phyloP scores from a whole-genome alignment of 1,284 basidiomycete species.

The Gomphus bonarii region DNA sequence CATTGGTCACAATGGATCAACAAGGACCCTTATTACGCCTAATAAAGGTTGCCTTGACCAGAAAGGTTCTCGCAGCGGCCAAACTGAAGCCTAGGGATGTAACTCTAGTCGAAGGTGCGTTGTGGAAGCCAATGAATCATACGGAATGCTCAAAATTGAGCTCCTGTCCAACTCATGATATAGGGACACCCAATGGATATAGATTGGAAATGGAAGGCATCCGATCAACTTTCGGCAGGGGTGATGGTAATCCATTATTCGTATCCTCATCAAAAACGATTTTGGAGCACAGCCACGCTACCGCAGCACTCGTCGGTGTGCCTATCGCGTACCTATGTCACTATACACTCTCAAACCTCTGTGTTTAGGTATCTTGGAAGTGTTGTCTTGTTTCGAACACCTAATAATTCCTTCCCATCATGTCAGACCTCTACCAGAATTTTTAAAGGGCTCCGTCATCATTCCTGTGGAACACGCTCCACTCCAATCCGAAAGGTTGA shows the following conservation, averaged over 20 bases:
- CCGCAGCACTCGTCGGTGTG: constrained; percentile 14
- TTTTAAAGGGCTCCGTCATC: background rate
- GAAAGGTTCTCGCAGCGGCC: background rate
- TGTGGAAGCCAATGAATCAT: background rate
- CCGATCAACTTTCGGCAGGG: constrained; percentile 2
- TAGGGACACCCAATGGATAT: constrained; percentile 14
- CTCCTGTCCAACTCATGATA: constrained; percentile 10
- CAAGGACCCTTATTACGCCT: constrained; percentile 12
- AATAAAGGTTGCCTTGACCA: constrained; percentile 5
- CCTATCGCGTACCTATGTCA: background rate
- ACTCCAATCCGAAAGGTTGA: background rate
- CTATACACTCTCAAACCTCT: background rate
- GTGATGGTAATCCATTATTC: constrained; percentile 6
- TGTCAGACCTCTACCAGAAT: constrained; percentile 3
- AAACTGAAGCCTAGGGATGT: constrained; percentile 1
- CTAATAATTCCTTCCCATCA: constrained; percentile 12
- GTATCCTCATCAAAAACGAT: constrained; percentile 15
- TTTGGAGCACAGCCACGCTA: constrained; percentile 14
- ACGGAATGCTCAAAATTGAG: background rate
- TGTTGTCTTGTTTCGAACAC: constrained; percentile 12
- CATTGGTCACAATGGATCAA: constrained; percentile 12
- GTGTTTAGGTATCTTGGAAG: constrained; percentile 12
- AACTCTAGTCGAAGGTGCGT: constrained; percentile 6
- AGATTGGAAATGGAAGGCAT: constrained; percentile 14
- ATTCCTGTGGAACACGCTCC: constrained; percentile 3